Evolutionary conservation across 2,329 filamentous ascomycete species (phyloP), one percentile per base, ranked within the genome.

Genomic region (Fusarium nisikadoi): DNA sequence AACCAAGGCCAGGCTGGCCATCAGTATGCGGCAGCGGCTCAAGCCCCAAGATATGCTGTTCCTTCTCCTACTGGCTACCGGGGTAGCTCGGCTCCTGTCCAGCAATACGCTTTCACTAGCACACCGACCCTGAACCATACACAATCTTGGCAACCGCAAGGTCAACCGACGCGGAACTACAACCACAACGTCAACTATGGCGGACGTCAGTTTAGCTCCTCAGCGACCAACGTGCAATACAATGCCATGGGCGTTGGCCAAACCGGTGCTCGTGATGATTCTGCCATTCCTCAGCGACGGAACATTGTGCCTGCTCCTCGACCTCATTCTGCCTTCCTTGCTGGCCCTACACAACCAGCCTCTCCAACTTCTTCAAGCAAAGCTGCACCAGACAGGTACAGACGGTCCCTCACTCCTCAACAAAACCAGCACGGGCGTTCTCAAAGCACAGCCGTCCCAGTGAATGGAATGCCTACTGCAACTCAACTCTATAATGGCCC

Each of bases 21-120:
- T 71, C 86, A 86, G 71, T 91, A 89, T 74, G 79, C 83, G 65
- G 77, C 80, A 62, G 83, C 82, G 20, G 65, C 79, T 20, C 81
- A 81, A 60, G 73, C 79, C 41, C 77, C 80, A 12, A 75, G 81
- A 70, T 78, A 77, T 43, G 73, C 73, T 38, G 72, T 66, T 19
- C 85, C 80, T 73, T 79, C 80, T 41, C 83, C 84, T 43, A 79
- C 83, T 45, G 84, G 81, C 60, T 92, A 89, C 79, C 89, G 87
- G 76, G 85, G 86, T 68, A 86, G 83, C 71, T 83, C 86, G 38
- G 84, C 85, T 29, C 89, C 91, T 19, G 89, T 93, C 69, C 92
- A 94, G 78, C 92, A 92, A 13, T 95, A 94, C 82, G 91, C 92
- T 45, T 94, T 94, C 79, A 92, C 89, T 6, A 87, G 86, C 75